Base-by-base conservation (phyloP, 768 basidiomycete species). In the Tylopilus cervinicoccineus region DNA sequence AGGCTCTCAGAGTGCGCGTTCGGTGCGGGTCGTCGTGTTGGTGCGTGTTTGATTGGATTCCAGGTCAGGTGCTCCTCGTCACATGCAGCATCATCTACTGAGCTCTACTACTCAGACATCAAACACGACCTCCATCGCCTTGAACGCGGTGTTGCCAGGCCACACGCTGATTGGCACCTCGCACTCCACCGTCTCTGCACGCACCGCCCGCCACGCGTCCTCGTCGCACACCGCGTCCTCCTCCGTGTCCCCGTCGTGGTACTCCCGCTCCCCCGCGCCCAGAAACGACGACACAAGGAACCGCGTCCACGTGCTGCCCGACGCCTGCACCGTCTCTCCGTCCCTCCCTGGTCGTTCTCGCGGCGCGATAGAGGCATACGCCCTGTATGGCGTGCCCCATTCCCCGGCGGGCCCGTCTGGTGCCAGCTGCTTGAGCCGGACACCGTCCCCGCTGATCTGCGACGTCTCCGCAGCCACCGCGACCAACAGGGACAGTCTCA, bases 181-280 rank as follows among this genome's bases (percentile, higher is more conserved):
- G 59, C 93, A 96, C 66, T 96, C 95, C 16, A 98, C 92, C 50
- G 84, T 88, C 76, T 97, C 93, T 22, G 86, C 76, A 60, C 66
- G 72, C 11, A 88, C 77, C 50, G 84, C 82, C 45, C 59, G 60
- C 89, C 87, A 92, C 1, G 73, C 83, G 6, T 72, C 75, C 50
- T 81, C 80, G n/a, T 68, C 77, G 80, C 71, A 76, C 65, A 70
- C 79, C 8, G 20, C 9, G 14, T 61, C 67, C 2, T 55, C 66
- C 33, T 63, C 66, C 20, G 64, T 68, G 27, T 60, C 82, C 0
- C 76, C 81, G 57, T 84, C 83, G 54, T 83, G 80, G 56, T 80
- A 80, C 55, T 69, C 74, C n/a, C 67, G 68, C 53, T 79, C 79
- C 1, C 62, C 66, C 17, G 64, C 52, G 1, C 71, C 72, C 42